Percentiles rank a stretch among this genome's conserved stretches.
Evolutionary conservation across 176 grass and related monocot species (phyloP).

Genomic region (Triticum timopheevii): DNA sequence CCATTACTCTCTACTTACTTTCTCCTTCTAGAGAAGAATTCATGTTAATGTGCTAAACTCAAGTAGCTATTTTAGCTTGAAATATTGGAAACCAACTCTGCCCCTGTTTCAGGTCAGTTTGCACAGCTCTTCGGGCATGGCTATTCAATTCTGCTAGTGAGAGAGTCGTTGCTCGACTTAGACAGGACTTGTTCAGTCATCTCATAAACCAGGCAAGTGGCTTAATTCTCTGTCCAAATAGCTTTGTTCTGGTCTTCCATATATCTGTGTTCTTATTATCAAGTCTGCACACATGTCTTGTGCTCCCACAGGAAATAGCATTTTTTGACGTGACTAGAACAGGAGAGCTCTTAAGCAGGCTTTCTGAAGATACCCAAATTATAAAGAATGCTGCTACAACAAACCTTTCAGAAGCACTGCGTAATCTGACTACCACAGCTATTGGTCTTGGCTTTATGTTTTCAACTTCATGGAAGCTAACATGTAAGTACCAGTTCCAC

Average conservation of each 20-base stretch:
- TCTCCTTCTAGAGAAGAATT: not conserved
- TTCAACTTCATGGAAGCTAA: slow-evolving; percentile 94
- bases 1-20: not conserved
- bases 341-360: slow-evolving; percentile 94
- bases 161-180: slow-evolving; percentile 91
- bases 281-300: slow-evolving; percentile 8
- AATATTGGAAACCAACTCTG: slow-evolving; percentile 27
- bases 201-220: slow-evolving; percentile 75
- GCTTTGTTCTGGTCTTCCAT: not conserved
- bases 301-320: slow-evolving; percentile 77
- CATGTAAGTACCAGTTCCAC: slow-evolving; percentile 60
- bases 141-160: slow-evolving; percentile 93
- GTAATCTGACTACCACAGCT: slow-evolving; percentile 77
- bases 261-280: not conserved
- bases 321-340: slow-evolving; percentile 98
- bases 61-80: slow-evolving; percentile 4
- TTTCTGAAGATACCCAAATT: slow-evolving; percentile 99
- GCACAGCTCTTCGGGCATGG: slow-evolving; percentile 79
- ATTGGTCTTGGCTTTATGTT: slow-evolving; percentile 98
- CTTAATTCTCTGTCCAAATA: not conserved
- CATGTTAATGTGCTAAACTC: not conserved
- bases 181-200: slow-evolving; percentile 97
- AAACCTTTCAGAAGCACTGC: slow-evolving; percentile 91
- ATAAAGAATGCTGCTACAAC: slow-evolving; percentile 99
- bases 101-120: slow-evolving; percentile 80